Evolutionary conservation across 345 rosid species (phyloP), one percentile per base, ranked within the genome.

Genomic region (Populus deltoides): DNA sequence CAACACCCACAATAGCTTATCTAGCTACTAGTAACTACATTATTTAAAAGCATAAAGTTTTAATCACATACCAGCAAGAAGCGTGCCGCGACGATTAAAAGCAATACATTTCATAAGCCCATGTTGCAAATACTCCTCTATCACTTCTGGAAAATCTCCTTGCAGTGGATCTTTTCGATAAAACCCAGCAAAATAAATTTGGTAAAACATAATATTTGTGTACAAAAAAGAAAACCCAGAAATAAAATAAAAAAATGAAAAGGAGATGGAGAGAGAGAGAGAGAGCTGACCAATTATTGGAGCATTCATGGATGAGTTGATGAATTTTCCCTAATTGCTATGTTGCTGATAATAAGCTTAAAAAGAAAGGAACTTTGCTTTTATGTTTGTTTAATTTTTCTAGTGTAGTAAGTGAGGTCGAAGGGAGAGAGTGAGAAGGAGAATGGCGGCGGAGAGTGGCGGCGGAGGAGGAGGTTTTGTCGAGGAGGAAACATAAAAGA

Each of bases 131-230:
- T 88, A 97, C 87, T 97, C 99, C 88, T 97, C 98, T 75, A 97
- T 94, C 68, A 94, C 98, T 81, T 94, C 98, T 15, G 98, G 98
- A 73, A 97, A 97, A 85, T 94, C 99, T 80, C 99, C 99, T 90
- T 97, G 99, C 85, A 97, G 57, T 38, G 99, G 98, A 90, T 94
- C 98, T 82, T 88, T 59, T 47, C 62, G 65, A 68, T 75, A 72
- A 68, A 2, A 62, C 36, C 61, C 55, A 39, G 13, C 4, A 49
- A 39, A 25, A 29, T 36, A 18, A 70, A 9, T 4, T 1, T 47
- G 12, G 27, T 3, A 62, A 33, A 57, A 43, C 45, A 20, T 22
- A 18, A 74, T 43, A 9, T 62, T 25, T n/a, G 66, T 41, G 5
- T 6, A 57, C 53, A 38, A 6, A 57, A 43, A 31, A 22, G 13